A percentile compares a stretch with the other conserved stretches of the same genome.
phyloP scores from a whole-genome alignment of 2,329 filamentous ascomycete species.

The Fusarium haematococcum region DNA sequence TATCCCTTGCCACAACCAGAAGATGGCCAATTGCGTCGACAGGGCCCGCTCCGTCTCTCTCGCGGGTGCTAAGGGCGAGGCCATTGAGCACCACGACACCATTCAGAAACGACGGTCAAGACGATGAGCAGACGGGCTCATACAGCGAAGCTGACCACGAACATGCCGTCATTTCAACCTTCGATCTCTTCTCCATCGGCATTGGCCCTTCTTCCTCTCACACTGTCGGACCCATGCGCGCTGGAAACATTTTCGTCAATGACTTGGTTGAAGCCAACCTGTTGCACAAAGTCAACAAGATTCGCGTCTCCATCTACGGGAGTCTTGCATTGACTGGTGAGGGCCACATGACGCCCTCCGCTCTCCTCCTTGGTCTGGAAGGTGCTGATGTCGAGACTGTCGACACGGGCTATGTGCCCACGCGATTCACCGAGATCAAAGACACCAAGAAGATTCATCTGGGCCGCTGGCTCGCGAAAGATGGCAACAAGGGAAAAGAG shows the following conservation, averaged over 20 bases:
- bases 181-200: constrained; percentile 64
- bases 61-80: constrained; percentile 3
- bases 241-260: constrained; percentile 63
- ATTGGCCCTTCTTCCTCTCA: constrained; percentile 65
- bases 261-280: constrained; percentile 60
- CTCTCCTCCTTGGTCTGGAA: constrained; percentile 62
- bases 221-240: constrained; percentile 64
- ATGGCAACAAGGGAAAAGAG: constrained; percentile 54
- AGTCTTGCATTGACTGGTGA: constrained; percentile 64
- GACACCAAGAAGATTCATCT: constrained; percentile 57
- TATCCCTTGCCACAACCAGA: constrained; percentile 21
- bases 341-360: constrained; percentile 64
- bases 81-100: constrained; percentile 24
- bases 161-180: constrained; percentile 64
- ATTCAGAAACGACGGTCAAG: constrained; percentile 13
- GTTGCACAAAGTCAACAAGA: constrained; percentile 58
- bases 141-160: constrained; percentile 64
- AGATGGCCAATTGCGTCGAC: constrained; percentile 25
- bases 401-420: constrained; percentile 61
- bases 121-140: constrained; percentile 47
- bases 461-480: constrained; percentile 54
- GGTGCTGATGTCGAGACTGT: constrained; percentile 62
- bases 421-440: constrained; percentile 60
- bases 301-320: constrained; percentile 62
- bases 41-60: background rate